Conservation (phyloP, 148 eudicot species). For the Vaccinium vitisidaea region DNA sequence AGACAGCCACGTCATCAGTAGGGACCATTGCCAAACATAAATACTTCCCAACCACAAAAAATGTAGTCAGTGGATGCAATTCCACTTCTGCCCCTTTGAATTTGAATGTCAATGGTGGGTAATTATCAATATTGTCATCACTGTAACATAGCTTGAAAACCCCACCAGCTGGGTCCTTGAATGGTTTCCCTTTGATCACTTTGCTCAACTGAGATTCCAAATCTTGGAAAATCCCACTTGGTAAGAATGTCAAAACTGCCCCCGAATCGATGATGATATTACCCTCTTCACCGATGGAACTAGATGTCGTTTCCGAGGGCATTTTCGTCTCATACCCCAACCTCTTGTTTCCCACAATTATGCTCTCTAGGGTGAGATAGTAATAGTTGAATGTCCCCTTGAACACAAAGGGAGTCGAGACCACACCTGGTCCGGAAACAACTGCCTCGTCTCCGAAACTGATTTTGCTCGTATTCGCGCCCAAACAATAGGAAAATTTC, state of each 20-base stretch:
- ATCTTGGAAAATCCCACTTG: background rate
- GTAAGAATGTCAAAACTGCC: slow-evolving; percentile 57
- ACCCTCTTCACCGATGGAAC: slow-evolving; percentile 21
- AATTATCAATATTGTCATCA: background rate
- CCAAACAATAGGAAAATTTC: slow-evolving; percentile 48
- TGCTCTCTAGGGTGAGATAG: slow-evolving; percentile 40
- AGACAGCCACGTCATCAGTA: background rate
- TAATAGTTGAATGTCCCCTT: slow-evolving; percentile 33
- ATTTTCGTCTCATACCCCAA: background rate
- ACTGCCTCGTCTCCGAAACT: slow-evolving; percentile 44
- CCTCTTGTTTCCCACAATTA: slow-evolving; percentile 26
- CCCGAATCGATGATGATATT: slow-evolving; percentile 83
- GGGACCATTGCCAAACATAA: background rate
- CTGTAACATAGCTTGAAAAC: background rate
- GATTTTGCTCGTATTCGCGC: slow-evolving; percentile 25
- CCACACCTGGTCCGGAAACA: slow-evolving; percentile 36
- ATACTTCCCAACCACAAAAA: background rate
- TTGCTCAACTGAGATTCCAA: slow-evolving; percentile 20
- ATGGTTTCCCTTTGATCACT: slow-evolving; percentile 13
- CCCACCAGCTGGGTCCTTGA: slow-evolving; percentile 24
- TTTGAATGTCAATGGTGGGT: slow-evolving; percentile 1
- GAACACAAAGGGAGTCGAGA: slow-evolving; percentile 46
- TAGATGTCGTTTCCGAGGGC: background rate
- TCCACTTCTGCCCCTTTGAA: background rate
- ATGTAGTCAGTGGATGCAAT: background rate